These are phyloP conservation scores for Aspergillus indologenus DNA, from an alignment of 495 filamentous ascomycete species.

Conservation along the genomic window DNA sequence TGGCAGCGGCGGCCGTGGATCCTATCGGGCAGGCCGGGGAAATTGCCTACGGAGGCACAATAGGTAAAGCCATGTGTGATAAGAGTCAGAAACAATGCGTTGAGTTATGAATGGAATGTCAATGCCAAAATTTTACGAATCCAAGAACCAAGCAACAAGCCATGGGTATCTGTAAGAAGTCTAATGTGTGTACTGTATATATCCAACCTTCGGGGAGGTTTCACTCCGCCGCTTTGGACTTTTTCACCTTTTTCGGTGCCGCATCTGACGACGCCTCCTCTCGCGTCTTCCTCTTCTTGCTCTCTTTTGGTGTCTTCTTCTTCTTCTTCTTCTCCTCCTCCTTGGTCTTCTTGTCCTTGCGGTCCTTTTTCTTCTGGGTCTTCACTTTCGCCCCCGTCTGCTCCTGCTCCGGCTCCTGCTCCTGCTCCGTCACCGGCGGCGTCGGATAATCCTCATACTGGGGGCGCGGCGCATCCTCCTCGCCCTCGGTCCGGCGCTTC, in stretches of 20 bases:
- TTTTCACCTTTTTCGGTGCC: constrained; percentile 30
- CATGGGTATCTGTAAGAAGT: constrained; percentile 32
- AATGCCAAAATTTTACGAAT: not conserved
- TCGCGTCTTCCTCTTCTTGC: constrained; percentile 23
- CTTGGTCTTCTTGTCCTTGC: constrained; percentile 25
- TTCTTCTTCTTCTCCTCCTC: constrained; percentile 25
- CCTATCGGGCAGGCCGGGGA: constrained; percentile 69
- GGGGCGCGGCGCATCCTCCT: constrained; percentile 20
- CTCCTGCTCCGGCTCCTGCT: constrained; percentile 23
- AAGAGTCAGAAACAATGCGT: constrained; percentile 14
- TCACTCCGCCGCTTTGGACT: constrained; percentile 31
- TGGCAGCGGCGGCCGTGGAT: constrained; percentile 88
- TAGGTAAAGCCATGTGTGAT: constrained; percentile 16
- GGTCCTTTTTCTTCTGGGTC: constrained; percentile 16
- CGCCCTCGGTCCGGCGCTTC: constrained; percentile 24
- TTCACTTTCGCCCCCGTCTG: constrained; percentile 19
- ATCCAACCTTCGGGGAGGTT: constrained; percentile 16
- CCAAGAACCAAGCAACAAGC: constrained; percentile 10
- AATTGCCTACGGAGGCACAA: constrained; percentile 54
- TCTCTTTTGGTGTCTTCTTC: constrained; percentile 18
- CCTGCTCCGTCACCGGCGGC: constrained; percentile 36
- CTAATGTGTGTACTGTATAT: constrained; percentile 25
- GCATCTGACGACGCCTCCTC: constrained; percentile 17
- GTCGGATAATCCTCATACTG: constrained; percentile 38
- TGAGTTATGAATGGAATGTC: not conserved